Conservation (phyloP, 2,329 filamentous ascomycete genomes). For the Didymella segeticola region DNA sequence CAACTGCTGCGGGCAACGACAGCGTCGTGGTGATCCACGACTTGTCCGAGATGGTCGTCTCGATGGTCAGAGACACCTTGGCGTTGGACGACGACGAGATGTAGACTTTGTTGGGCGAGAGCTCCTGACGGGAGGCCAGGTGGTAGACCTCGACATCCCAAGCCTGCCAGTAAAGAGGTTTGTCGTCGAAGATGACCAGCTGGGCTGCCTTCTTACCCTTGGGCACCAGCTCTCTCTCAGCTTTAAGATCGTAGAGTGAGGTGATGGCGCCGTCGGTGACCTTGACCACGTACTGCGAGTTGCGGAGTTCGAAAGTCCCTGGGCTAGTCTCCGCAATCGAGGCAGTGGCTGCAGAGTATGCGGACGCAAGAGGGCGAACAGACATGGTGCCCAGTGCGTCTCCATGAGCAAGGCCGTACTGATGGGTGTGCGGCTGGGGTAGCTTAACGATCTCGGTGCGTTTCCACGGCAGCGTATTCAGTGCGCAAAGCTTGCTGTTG, state of each 20-base stretch:
- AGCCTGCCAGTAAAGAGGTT: conserved; percentile 95
- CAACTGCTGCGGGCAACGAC: conserved; percentile 73
- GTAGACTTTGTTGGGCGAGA: conserved; percentile 70
- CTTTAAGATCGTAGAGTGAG: conserved; percentile 78
- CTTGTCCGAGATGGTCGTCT: conserved; percentile 84
- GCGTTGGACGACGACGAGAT: conserved; percentile 76
- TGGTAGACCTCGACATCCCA: conserved; percentile 99
- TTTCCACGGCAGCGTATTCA: conserved; percentile 90
- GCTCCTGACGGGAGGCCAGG: conserved; percentile 80
- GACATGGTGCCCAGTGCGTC: conserved; percentile 52
- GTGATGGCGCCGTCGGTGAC: conserved; percentile 80
- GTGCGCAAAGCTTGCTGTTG: conserved; percentile 61
- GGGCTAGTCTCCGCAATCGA: conserved; percentile 59
- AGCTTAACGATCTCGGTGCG: conserved; percentile 76
- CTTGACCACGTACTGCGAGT: conserved; percentile 75
- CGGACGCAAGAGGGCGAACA: conserved; percentile 35
- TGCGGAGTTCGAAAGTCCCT: conserved; percentile 79
- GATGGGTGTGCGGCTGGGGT: conserved; percentile 49
- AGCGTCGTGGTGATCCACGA: conserved; percentile 89
- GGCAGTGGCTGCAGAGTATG: conserved; percentile 42
- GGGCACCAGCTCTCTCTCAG: conserved; percentile 78
- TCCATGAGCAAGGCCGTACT: conserved; percentile 54
- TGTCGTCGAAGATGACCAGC: conserved; percentile 94
- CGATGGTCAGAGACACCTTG: conserved; percentile 80
- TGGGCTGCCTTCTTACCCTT: conserved; percentile 81